phyloP scores from a whole-genome alignment of 805 yeast genomes.

The Monosporozyma unispora region DNA sequence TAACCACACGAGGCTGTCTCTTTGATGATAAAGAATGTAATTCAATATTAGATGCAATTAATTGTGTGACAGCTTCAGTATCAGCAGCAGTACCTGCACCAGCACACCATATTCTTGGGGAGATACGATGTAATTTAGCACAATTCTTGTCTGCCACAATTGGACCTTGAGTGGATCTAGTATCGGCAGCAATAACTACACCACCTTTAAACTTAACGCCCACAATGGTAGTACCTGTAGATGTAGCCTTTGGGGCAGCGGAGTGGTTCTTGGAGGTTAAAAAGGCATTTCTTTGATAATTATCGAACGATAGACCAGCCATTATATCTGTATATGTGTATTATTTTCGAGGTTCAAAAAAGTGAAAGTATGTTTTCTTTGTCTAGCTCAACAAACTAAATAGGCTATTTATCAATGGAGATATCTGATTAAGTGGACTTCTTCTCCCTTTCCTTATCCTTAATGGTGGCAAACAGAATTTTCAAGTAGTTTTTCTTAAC shows the following conservation, averaged over 20 bases:
- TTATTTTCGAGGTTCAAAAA: neutral
- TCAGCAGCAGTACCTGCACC: constrained; percentile 99
- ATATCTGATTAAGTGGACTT: neutral
- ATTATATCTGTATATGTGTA: constrained; percentile 30
- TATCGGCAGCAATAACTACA: constrained; percentile 96
- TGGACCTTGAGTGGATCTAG: constrained; percentile 94
- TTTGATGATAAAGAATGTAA: constrained; percentile 76
- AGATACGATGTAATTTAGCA: constrained; percentile 82
- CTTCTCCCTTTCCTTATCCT: neutral
- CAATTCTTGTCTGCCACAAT: constrained; percentile 98
- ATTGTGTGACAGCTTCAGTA: constrained; percentile 94
- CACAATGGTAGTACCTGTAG: constrained; percentile 99
- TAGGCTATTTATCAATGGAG: neutral
- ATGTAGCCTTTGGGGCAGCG: constrained; percentile 78
- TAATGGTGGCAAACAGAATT: neutral
- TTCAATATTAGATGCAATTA: constrained; percentile 84
- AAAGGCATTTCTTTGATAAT: constrained; percentile 79
- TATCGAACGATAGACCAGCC: constrained; percentile 91
- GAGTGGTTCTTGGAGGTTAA: constrained; percentile 59
- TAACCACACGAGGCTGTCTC: constrained; percentile 86
- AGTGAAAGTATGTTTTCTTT: neutral
- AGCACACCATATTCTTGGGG: constrained; percentile 97
- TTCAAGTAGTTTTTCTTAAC: neutral
- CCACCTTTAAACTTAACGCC: constrained; percentile 92
- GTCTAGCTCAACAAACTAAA: neutral